Base-by-base conservation (phyloP, 768 basidiomycete species). In the Suillus tomentosus region DNA sequence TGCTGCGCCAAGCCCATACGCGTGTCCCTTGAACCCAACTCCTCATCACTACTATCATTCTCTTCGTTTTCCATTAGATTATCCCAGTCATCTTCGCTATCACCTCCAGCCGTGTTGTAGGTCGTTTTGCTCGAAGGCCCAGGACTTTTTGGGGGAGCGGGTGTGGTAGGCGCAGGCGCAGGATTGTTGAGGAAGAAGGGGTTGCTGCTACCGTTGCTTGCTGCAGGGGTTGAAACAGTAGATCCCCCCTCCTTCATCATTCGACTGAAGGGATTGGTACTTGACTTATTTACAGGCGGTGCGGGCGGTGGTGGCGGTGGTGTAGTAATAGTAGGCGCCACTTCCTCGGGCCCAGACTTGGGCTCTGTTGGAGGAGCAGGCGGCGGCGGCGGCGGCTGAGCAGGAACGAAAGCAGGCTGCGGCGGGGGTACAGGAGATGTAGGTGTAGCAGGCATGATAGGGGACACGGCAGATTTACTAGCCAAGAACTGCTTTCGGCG, bases 21-120 rank as follows among this genome's bases (percentile, higher is more conserved):
- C 19, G 81, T 84, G 59, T 79, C 81, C 51, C 95, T 81, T 4
- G 81, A 82, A n/a, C 82, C 80, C 56, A 90, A 78, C 64, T 95
- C 94, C 73, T 95, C 94, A 62, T 94, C 93, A 60, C 87, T 89
- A 66, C 86, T 89, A 68, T 90, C 88, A 6, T 85, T 84, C 5
- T 85, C 85, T 24, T 87, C 84, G 50, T 85, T 87, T 74, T 95
- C 94, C 70, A 85, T 79, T 57, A 93, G 80, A n/a, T 88, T 87
- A 62, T 90, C 94, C 94, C 94, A 96, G 58, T 94, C 93, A 19
- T 92, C 91, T 2, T 91, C 89, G 39, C 80, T 79, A 40, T 79
- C 81, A 3, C 77, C 75, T 1, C 89, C 82, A 0, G 86, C 90
- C 1, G 86, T 89, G 66, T 89, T 76, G 65, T 92, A 91, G 3